phyloP scores from a whole-genome alignment of 2,329 filamentous ascomycete species.

The Colletotrichum costaricense region DNA sequence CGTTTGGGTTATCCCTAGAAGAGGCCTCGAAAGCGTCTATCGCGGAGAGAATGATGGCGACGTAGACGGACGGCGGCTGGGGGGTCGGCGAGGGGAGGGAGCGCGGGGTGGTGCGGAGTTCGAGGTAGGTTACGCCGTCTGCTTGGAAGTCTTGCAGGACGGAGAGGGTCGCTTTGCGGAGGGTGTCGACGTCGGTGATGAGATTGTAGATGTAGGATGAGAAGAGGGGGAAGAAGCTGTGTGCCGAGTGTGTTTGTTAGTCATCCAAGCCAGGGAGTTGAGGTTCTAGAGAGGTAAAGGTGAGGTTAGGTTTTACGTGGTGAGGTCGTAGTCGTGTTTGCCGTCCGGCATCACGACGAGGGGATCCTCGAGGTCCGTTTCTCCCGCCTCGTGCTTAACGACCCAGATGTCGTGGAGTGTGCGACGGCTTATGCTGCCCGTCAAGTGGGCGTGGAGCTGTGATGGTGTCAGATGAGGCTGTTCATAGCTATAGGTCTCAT shows the following conservation, averaged over 20 bases:
- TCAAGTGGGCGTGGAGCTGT: slow-evolving; percentile 84
- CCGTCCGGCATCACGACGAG: slow-evolving; percentile 74
- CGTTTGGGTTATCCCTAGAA: slow-evolving; percentile 32
- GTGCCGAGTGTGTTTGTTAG: no score
- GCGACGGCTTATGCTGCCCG: slow-evolving; percentile 79
- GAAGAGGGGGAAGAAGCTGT: slow-evolving; percentile 82
- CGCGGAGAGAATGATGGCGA: slow-evolving; percentile 73
- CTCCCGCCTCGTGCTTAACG: slow-evolving; percentile 63
- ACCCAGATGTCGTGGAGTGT: slow-evolving; percentile 82
- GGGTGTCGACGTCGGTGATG: slow-evolving; percentile 69
- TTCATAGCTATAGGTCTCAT: neutral
- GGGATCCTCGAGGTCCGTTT: slow-evolving; percentile 74
- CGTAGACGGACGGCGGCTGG: slow-evolving; percentile 66
- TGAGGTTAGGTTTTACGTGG: slow-evolving; percentile 63
- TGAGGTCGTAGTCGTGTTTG: slow-evolving; percentile 78
- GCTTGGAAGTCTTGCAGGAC: slow-evolving; percentile 74
- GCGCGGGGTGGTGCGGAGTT: slow-evolving; percentile 84
- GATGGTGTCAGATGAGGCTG: neutral
- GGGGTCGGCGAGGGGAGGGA: slow-evolving; percentile 10
- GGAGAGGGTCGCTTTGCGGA: slow-evolving; percentile 71
- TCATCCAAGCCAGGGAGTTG: neutral
- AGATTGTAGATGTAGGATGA: slow-evolving; percentile 84
- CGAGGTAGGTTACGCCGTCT: slow-evolving; percentile 82
- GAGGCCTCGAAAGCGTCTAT: slow-evolving; percentile 63
- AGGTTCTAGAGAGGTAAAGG: slow-evolving; percentile 18